phyloP scores from a whole-genome alignment of 371 early-diverging fungal genomes.

The Lichtheimia ramosa region DNA sequence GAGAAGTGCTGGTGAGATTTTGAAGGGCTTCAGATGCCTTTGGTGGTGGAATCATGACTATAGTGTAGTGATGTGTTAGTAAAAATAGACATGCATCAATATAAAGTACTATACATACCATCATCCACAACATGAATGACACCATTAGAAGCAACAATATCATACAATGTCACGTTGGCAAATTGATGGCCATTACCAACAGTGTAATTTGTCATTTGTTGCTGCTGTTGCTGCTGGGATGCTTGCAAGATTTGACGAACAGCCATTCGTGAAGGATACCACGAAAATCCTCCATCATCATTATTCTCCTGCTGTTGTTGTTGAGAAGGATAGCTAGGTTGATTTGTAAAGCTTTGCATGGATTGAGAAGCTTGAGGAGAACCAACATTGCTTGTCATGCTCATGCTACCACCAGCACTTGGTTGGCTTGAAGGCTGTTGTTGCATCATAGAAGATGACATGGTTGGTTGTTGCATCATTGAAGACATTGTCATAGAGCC shows the following conservation, averaged over 20 bases:
- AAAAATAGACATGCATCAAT: not conserved
- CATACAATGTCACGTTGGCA: conserved; percentile 21
- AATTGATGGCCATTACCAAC: conserved; percentile 32
- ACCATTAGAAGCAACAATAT: conserved; percentile 41
- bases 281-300: conserved; percentile 1
- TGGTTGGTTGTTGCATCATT: not conserved
- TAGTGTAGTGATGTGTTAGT: not conserved
- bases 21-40: conserved; percentile 20
- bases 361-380: not conserved
- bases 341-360: not conserved
- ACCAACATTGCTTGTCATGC: too few species aligned
- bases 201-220: conserved; percentile 3
- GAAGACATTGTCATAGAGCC: not conserved
- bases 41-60: conserved; percentile 38
- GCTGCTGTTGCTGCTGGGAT: not conserved
- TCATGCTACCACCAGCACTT: too few species aligned
- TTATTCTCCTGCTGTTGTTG: not conserved
- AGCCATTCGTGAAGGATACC: not conserved
- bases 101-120: conserved; percentile 15
- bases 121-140: conserved; percentile 37
- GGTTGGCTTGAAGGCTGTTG: not conserved
- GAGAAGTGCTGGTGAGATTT: conserved; percentile 11
- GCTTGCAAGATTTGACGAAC: not conserved
- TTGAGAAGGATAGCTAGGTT: not conserved
- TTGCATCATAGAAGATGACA: not conserved